phyloP scores from a whole-genome alignment of 2,329 filamentous ascomycete species.

The Chrysosporium queenslandicum region DNA sequence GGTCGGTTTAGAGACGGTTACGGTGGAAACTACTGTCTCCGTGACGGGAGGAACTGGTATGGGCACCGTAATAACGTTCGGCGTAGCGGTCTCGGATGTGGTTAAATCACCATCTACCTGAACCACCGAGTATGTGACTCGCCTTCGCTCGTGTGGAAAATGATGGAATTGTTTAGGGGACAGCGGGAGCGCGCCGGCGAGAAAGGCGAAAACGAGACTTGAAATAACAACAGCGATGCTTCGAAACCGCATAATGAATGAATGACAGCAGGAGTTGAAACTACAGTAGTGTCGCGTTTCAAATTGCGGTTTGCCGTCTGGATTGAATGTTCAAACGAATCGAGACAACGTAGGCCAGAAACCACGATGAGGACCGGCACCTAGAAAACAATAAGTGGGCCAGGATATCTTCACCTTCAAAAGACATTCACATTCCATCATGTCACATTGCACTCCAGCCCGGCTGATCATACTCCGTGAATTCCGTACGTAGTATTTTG shows the following conservation, averaged over 20 bases:
- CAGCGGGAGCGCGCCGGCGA: conserved; percentile 6
- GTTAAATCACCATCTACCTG: conserved; percentile 18
- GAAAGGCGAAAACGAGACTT: neutral
- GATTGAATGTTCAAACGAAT: neutral
- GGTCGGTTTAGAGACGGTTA: conserved; percentile 10
- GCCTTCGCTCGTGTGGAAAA: conserved; percentile 6
- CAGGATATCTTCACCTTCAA: neutral
- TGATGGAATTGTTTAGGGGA: neutral
- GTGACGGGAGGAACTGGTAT: conserved; percentile 13
- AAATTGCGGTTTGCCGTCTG: neutral
- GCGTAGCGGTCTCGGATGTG: conserved; percentile 5
- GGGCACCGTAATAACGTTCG: conserved; percentile 15
- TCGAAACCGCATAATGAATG: conserved; percentile 3
- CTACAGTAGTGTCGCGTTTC: neutral
- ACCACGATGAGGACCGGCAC: neutral
- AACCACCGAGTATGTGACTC: conserved; percentile 18
- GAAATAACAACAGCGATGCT: neutral
- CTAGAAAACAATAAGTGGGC: neutral
- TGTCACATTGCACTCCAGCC: too few relatives aligned
- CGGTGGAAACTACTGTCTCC: conserved; percentile 13
- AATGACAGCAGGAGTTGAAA: neutral
- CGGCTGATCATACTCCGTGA: neutral
- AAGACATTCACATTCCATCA: neutral
- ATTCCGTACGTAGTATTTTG: too few relatives aligned
- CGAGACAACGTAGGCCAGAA: neutral